Base-by-base conservation (phyloP, 2,329 filamentous ascomycete genomes). In the Blastomyces gilchristii region DNA sequence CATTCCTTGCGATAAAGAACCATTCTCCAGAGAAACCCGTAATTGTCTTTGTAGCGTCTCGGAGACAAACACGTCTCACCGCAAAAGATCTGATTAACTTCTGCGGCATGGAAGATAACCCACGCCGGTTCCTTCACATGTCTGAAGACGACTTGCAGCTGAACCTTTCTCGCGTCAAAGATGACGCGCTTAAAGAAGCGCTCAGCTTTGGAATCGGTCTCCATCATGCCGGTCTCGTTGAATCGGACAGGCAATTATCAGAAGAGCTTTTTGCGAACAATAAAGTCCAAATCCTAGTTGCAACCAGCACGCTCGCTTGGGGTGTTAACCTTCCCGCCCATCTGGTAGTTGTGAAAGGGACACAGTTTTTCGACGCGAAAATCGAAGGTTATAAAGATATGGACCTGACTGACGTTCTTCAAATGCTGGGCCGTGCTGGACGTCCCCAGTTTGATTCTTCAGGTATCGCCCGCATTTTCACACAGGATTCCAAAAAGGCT, bases 81-180 rank as follows among this genome's bases (percentile, higher is more conserved):
- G 94, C 94, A 34, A 94, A 95, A 72, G 95, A 99, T 70, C 79
- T 99, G 43, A 97, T 99, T 77, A 97, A 97, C 72, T 90, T 91
- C 69, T 99, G 94, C 71, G 94, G 94, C 54, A 96, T 99, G 90
- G 94, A 99, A 73, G 94, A 99, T 71, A 94, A 99, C 69, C 94
- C 94, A 16, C 86, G 94, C 63, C 86, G 93, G 2, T 99, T 99
- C 76, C 82, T 99, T 25, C 85, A 86, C 66, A 96, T 99, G 89
- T 89, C 89, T 2, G 95, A 99, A 73, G 94, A 97, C 16, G 93
- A 97, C 68, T 80, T 99, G 43, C 87, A 94, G 67, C 77, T 93
- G 28, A 94, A 97, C 69, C 85, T 97, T n/a, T 78, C 87, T 1
- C 83, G 91, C 22, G 92, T 97, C 67, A 96, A 97, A 74, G 95